phyloP scores from a whole-genome alignment of 768 basidiomycete genomes.

The Tricholoma matsutake region DNA sequence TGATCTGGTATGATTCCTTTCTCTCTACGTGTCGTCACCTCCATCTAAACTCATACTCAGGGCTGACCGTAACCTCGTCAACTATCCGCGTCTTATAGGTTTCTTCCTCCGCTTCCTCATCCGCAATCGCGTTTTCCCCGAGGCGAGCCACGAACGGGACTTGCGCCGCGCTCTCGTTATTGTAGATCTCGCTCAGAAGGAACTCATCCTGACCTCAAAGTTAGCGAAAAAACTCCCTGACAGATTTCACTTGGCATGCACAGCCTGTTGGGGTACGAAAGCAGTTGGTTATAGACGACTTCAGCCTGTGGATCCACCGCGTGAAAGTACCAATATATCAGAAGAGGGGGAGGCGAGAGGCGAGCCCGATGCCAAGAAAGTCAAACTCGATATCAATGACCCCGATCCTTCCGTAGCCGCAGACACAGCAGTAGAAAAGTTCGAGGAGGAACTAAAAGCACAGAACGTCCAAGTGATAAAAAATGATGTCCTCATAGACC shows the following conservation, averaged over 20 bases:
- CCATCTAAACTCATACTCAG: conserved; percentile 17
- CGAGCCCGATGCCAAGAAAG: conserved; percentile 14
- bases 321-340: conserved; percentile 7
- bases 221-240: conserved; percentile 49
- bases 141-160: conserved; percentile 40
- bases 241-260: conserved; percentile 46
- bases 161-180: conserved; percentile 46
- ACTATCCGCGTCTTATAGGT: conserved; percentile 49
- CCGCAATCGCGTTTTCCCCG: conserved; percentile 51
- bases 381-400: conserved; percentile 12
- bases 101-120: conserved; percentile 66
- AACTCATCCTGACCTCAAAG: conserved; percentile 48
- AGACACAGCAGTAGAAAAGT: conserved; percentile 20
- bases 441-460: conserved; percentile 38
- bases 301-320: conserved; percentile 9
- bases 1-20: conserved; percentile 53
- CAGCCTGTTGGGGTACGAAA: conserved; percentile 46
- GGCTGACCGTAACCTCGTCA: conserved; percentile 46
- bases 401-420: conserved; percentile 1
- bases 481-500: conserved; percentile 7
- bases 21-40: not conserved
- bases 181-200: conserved; percentile 38
- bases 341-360: not conserved
- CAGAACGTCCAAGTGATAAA: conserved; percentile 29
- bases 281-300: conserved; percentile 36